phyloP scores from a whole-genome alignment of 495 filamentous ascomycete species.

The Umbilicaria muhlenbergii region DNA sequence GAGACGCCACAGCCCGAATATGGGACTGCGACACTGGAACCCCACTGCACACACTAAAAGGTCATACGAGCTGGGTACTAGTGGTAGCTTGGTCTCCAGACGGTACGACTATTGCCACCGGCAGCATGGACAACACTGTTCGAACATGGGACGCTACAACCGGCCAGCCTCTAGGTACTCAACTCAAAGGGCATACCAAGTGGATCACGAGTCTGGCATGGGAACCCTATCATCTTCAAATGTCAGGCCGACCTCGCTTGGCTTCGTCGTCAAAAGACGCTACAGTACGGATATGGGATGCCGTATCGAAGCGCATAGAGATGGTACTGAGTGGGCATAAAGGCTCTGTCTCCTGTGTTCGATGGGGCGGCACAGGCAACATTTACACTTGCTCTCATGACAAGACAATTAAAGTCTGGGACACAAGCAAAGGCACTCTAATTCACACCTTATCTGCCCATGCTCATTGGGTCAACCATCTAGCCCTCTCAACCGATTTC shows the following conservation, averaged over 20 bases:
- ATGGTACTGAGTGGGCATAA: conserved; percentile 78
- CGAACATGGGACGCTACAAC: conserved; percentile 80
- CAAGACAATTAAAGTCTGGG: conserved; percentile 87
- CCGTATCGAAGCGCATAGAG: conserved; percentile 60
- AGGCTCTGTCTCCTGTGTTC: conserved; percentile 72
- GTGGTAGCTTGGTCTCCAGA: conserved; percentile 78
- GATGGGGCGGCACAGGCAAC: conserved; percentile 80
- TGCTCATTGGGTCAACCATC: conserved; percentile 91
- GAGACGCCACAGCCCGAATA: conserved; percentile 82
- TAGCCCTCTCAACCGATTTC: conserved; percentile 86
- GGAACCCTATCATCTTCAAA: conserved; percentile 86
- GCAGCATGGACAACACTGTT: conserved; percentile 85
- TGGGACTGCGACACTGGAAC: conserved; percentile 96
- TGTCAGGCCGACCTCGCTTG: conserved; percentile 56
- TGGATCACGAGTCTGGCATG: conserved; percentile 81
- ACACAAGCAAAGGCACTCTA: conserved; percentile 59
- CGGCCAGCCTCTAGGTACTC: conserved; percentile 56
- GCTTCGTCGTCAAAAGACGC: conserved; percentile 84
- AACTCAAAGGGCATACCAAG: conserved; percentile 80
- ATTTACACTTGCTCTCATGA: conserved; percentile 90
- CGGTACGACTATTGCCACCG: conserved; percentile 68
- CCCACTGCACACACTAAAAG: conserved; percentile 75
- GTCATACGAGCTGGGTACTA: conserved; percentile 88
- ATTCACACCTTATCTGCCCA: conserved; percentile 67
- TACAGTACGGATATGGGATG: conserved; percentile 81